A percentile compares a stretch with the other conserved stretches of the same genome.
Conservation (phyloP, 1,284 basidiomycete genomes). For the Cutaneotrichosporon mucoides region DNA sequence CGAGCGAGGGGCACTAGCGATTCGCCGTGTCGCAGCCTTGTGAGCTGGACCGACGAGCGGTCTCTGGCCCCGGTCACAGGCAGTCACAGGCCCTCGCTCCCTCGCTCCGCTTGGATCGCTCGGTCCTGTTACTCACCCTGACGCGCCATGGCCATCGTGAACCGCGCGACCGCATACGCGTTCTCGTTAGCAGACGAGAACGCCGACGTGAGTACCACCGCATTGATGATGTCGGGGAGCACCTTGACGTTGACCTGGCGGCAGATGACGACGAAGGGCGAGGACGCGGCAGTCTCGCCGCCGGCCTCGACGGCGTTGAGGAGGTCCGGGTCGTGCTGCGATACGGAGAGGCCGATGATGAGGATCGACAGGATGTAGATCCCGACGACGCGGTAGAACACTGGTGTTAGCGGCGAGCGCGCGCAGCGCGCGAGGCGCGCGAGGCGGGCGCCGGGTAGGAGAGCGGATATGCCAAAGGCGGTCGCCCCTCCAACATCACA, state of each 20-base stretch:
- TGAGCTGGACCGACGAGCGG: no score
- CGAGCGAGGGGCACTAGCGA: no score
- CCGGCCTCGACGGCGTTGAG: slow-evolving; percentile 56
- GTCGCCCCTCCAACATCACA: no score
- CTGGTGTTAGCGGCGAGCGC: slow-evolving; percentile 26
- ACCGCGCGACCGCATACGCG: slow-evolving; percentile 35
- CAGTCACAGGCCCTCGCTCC: no score
- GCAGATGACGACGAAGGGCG: slow-evolving; percentile 71
- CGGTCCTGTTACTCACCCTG: slow-evolving; percentile 26
- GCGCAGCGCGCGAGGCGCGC: no score
- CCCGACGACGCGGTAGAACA: slow-evolving; percentile 63
- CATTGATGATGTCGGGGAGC: slow-evolving; percentile 63
- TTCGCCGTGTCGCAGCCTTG: no score
- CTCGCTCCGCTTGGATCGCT: no score
- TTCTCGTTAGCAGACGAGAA: slow-evolving; percentile 29
- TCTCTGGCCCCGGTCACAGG: no score
- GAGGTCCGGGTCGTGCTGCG: slow-evolving; percentile 37
- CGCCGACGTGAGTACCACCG: slow-evolving; percentile 59
- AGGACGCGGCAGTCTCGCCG: slow-evolving; percentile 60
- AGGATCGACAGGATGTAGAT: slow-evolving; percentile 55
- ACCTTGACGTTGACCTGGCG: slow-evolving; percentile 66
- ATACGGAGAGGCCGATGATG: slow-evolving; percentile 43
- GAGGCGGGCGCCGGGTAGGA: no score
- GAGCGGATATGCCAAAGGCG: no score
- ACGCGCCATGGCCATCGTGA: slow-evolving; percentile 50